Evolutionary conservation across 2,329 filamentous ascomycete genomes (phyloP).

Genomic region (Gnomoniopsis smithogilvyi): DNA sequence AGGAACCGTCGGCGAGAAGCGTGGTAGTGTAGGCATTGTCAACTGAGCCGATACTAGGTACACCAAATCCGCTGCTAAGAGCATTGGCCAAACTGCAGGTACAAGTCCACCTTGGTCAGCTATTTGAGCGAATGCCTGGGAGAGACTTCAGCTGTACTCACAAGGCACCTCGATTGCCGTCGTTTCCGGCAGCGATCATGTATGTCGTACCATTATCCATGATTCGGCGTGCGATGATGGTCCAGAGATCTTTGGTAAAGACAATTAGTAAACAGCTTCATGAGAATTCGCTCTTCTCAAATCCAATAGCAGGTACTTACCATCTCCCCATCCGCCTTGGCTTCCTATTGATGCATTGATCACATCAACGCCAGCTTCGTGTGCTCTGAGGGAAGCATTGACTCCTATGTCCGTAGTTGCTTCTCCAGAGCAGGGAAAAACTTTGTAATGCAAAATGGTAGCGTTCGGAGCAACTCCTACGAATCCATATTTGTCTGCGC

Average conservation of each 20-base stretch:
- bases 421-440: slow-evolving; percentile 4
- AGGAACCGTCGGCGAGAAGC: background rate
- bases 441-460: slow-evolving; percentile 1
- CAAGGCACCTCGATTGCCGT: background rate
- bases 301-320: background rate
- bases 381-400: slow-evolving; percentile 6
- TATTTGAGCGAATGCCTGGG: background rate
- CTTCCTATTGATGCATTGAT: slow-evolving; percentile 8
- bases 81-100: background rate
- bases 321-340: slow-evolving; percentile 2
- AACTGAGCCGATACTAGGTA: slow-evolving; percentile 5
- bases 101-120: background rate
- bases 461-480: slow-evolving; percentile 5
- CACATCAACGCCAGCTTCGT: slow-evolving; percentile 6
- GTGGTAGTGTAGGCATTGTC: slow-evolving; percentile 11
- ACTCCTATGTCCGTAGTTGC: slow-evolving; percentile 1
- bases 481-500: slow-evolving; percentile 16
- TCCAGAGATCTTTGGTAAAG: background rate
- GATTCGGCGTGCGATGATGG: background rate
- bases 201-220: slow-evolving; percentile 1
- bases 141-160: background rate
- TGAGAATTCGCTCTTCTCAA: background rate
- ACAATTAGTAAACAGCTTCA: background rate
- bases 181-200: slow-evolving; percentile 6
- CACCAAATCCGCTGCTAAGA: slow-evolving; percentile 2